Base-by-base conservation (phyloP, 768 basidiomycete genomes). In the Sporobolomyces pararoseus region DNA sequence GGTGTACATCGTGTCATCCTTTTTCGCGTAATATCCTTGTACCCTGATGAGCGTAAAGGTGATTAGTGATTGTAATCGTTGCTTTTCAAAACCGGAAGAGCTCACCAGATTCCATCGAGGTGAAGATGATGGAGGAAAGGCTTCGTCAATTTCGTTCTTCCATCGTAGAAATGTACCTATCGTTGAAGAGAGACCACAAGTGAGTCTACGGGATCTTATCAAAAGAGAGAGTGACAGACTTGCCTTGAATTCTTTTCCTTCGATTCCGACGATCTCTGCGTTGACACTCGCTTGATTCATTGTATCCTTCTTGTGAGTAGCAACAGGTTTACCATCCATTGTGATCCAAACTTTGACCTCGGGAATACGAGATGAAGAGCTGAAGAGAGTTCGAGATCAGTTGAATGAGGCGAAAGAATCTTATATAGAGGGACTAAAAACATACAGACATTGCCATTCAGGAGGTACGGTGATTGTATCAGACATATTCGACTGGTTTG, bases 131-230 rank as follows among this genome's bases (percentile, higher is more conserved):
- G 7, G 6, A 29, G 25, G 31, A 29, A 34, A 7, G 51, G 13
- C 7, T 13, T 12, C 7, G 27, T 52, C 31, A 34, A 29, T 21
- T 52, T 52, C 4, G 7, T 21, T 52, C 51, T 25, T n/a, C 27
- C 51, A 29, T 52, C 51, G 51, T 29, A 52, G 51, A 29, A 52
- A 27, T 52, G 51, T 7, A 52, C 51, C 51, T 52, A 12, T 47
- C 17, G 39, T 47, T 13, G n/a, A n/a, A n/a, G n/a, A n/a, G n/a
- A n/a, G n/a, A n/a, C 27, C 9, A 52, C 27, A 7, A 7, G 10
- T 29, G 13, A 52, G 16, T 27, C 19, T 27, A 7, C 27, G 13
- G 10, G 31, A 4, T 25, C 23, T 12, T 21, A 29, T 21, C 51
- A n/a, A 14, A 29, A 13, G 16, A 52, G 23, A 34, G 13, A 21